Percentiles rank a stretch among this genome's conserved stretches.
phyloP scores from a whole-genome alignment of 495 filamentous ascomycete species.

The Tuber indicum region DNA sequence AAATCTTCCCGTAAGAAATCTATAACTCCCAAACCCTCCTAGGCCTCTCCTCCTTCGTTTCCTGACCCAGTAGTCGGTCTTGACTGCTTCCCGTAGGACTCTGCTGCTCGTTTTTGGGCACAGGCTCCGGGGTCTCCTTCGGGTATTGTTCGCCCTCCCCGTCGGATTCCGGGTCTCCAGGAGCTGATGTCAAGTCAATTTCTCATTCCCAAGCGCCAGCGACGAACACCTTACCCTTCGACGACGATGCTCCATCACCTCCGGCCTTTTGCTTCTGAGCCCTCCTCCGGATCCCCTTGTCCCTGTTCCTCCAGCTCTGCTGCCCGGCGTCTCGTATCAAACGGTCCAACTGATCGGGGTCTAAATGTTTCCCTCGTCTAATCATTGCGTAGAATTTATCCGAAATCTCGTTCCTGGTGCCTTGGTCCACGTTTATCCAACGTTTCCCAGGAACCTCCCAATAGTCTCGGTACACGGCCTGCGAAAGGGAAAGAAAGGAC shows the following conservation, averaged over 20 bases:
- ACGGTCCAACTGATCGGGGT: slow-evolving; percentile 1
- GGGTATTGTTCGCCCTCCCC: background rate
- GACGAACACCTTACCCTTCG: background rate
- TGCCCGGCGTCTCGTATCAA: slow-evolving; percentile 6
- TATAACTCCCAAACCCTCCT: slow-evolving; percentile 5
- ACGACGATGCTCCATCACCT: background rate
- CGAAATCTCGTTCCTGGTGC: slow-evolving; percentile 3
- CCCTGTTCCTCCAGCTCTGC: slow-evolving; percentile 3
- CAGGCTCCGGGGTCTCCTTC: background rate
- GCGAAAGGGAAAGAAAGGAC: background rate
- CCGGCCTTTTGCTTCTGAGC: slow-evolving; percentile 3
- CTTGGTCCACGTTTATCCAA: slow-evolving; percentile 2
- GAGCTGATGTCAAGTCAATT: background rate
- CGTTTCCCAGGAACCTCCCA: slow-evolving; percentile 2
- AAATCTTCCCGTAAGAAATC: slow-evolving; percentile 6
- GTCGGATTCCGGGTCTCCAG: background rate
- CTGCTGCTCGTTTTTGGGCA: background rate
- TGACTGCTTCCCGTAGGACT: background rate
- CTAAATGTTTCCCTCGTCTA: slow-evolving; percentile 4
- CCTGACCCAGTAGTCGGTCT: background rate
- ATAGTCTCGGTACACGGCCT: slow-evolving; percentile 5
- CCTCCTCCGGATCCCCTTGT: slow-evolving; percentile 3
- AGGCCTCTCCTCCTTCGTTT: background rate
- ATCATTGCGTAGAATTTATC: slow-evolving; percentile 5
- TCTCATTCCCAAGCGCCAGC: background rate